phyloP scores from a whole-genome alignment of 768 basidiomycete species.

The Tulasnella sp. region DNA sequence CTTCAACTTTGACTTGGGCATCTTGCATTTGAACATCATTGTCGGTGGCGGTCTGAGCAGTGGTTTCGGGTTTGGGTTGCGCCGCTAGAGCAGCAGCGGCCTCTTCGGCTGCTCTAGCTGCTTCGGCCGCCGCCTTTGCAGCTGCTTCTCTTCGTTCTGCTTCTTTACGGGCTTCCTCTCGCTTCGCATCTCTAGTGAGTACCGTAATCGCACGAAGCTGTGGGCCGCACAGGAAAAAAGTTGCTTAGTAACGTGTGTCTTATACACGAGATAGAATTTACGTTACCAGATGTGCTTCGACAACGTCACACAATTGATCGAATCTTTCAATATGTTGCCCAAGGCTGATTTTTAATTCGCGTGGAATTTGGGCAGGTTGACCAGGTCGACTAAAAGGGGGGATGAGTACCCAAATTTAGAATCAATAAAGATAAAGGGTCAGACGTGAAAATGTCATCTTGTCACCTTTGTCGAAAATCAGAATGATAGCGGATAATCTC shows the following conservation, averaged over 20 bases:
- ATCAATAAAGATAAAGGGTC: neutral
- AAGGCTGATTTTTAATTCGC: constrained; percentile 49
- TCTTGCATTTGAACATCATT: constrained; percentile 19
- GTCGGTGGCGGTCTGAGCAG: constrained; percentile 20
- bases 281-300: constrained; percentile 54
- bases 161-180: constrained; percentile 43
- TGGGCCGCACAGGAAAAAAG: neutral
- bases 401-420: constrained; percentile 32
- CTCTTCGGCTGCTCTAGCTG: constrained; percentile 14
- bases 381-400: no score
- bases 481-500: constrained; percentile 59
- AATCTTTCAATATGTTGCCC: constrained; percentile 66
- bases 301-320: constrained; percentile 64
- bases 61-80: constrained; percentile 22
- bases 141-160: constrained; percentile 35
- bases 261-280: neutral
- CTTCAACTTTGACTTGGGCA: constrained; percentile 1
- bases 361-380: constrained; percentile 46
- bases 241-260: neutral
- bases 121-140: constrained; percentile 25
- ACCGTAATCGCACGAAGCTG: constrained; percentile 61
- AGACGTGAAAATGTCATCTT: neutral
- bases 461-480: constrained; percentile 49
- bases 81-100: neutral
- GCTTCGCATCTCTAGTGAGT: constrained; percentile 52